A percentile compares a stretch with the other conserved stretches of the same genome.
These are phyloP conservation scores for Scutellaria galericulata DNA, from an alignment of 257 asterid species.

Conservation along the genomic window DNA sequence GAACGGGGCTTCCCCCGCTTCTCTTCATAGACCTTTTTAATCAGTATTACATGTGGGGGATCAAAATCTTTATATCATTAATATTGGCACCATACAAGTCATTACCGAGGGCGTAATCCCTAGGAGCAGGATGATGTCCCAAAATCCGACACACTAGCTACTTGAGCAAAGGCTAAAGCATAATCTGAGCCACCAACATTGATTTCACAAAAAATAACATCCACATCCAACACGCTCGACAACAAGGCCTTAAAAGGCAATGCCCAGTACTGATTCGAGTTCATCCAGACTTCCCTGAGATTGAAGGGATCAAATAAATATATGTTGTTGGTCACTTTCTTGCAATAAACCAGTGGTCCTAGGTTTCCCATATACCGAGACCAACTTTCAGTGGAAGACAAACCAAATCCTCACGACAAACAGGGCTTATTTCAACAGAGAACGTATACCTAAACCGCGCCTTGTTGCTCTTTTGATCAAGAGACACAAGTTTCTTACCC, in stretches of 20 bases:
- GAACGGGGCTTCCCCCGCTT: constrained; percentile 47
- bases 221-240: constrained; percentile 54
- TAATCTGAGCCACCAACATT: constrained; percentile 42
- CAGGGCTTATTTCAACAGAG: constrained; percentile 55
- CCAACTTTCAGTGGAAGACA: constrained; percentile 58
- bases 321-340: constrained; percentile 49
- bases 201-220: constrained; percentile 42
- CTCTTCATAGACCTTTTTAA: constrained; percentile 57
- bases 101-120: constrained; percentile 61
- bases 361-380: constrained; percentile 47
- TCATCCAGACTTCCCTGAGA: constrained; percentile 49
- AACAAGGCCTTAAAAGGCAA: constrained; percentile 51
- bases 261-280: constrained; percentile 55
- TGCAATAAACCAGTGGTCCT: constrained; percentile 55
- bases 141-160: constrained; percentile 61
- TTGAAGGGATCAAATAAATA: constrained; percentile 54
- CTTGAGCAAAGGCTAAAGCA: constrained; percentile 53
- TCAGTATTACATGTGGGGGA: constrained; percentile 49
- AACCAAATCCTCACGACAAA: constrained; percentile 64
- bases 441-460: constrained; percentile 51
- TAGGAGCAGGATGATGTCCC: constrained; percentile 56
- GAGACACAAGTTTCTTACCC: constrained; percentile 57
- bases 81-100: constrained; percentile 54
- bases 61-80: constrained; percentile 48
- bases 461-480: constrained; percentile 55